Evolutionary conservation across 1,284 basidiomycete genomes (phyloP).

Genomic region (Pascua sp.): DNA sequence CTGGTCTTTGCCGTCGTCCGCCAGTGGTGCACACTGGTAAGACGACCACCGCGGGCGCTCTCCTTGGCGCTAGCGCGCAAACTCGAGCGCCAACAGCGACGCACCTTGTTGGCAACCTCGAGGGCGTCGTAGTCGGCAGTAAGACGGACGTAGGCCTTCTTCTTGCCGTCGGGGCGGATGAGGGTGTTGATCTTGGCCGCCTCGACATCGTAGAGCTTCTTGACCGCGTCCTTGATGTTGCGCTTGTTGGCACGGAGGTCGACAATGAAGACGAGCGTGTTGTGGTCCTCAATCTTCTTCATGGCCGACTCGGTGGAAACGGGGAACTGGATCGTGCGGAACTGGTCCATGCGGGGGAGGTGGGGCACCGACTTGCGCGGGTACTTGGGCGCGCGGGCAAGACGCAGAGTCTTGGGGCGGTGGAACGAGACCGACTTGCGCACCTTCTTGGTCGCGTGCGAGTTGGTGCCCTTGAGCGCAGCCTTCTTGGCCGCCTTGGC

Average conservation of each 20-base stretch:
- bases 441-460: constrained; percentile 74
- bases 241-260: constrained; percentile 96
- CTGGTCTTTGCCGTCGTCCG: too few relatives aligned
- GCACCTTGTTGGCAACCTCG: constrained; percentile 97
- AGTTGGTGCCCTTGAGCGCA: constrained; percentile 79
- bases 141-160: constrained; percentile 97
- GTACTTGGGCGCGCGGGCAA: constrained; percentile 83
- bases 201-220: constrained; percentile 98
- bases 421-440: constrained; percentile 89
- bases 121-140: constrained; percentile 94
- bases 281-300: constrained; percentile 98
- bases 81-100: constrained; percentile 37
- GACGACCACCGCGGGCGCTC: too few relatives aligned
- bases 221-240: constrained; percentile 97
- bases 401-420: constrained; percentile 89
- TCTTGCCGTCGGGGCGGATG: constrained; percentile 98
- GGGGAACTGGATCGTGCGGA: constrained; percentile 81
- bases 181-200: constrained; percentile 96
- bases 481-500: constrained; percentile 96
- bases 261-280: constrained; percentile 97
- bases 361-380: constrained; percentile 90
- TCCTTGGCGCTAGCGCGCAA: background rate
- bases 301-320: constrained; percentile 59
- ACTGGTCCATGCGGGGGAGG: constrained; percentile 96
- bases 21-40: too few relatives aligned